phyloP scores from a whole-genome alignment of 2,329 filamentous ascomycete genomes.

The Neopestalotiopsis rosae region DNA sequence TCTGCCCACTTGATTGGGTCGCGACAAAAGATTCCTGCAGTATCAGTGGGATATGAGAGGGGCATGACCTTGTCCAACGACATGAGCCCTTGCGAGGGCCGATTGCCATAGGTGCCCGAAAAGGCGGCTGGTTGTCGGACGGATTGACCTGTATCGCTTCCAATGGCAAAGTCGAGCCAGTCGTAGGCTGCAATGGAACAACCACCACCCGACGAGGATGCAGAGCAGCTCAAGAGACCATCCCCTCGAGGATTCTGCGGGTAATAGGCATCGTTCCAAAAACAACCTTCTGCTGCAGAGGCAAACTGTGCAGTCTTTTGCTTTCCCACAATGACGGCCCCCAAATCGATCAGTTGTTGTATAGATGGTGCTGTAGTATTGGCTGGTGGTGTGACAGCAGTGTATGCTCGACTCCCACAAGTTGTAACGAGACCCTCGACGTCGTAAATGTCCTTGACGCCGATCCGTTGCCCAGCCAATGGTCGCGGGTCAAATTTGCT shows the following conservation, averaged over 20 bases:
- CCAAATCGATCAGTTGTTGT: constrained; percentile 35
- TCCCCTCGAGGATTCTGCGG: constrained; percentile 28
- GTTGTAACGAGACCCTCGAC: constrained; percentile 40
- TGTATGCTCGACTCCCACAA: constrained; percentile 38
- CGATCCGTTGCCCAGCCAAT: constrained; percentile 38
- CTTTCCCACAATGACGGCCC: constrained; percentile 41
- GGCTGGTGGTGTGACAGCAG: constrained; percentile 28
- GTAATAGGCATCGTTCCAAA: constrained; percentile 30
- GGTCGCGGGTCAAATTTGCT: constrained; percentile 38
- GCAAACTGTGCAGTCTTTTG: constrained; percentile 41
- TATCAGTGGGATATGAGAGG: constrained; percentile 32
- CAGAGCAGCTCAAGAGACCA: constrained; percentile 31
- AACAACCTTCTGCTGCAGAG: constrained; percentile 30
- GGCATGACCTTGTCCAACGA: constrained; percentile 30
- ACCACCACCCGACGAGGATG: constrained; percentile 38
- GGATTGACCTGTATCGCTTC: constrained; percentile 36
- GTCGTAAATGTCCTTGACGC: constrained; percentile 42
- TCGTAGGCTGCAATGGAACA: constrained; percentile 41
- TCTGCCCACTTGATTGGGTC: constrained; percentile 35
- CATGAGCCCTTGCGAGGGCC: constrained; percentile 34
- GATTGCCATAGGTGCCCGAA: constrained; percentile 34
- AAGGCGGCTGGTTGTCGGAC: constrained; percentile 29
- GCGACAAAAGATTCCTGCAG: constrained; percentile 33
- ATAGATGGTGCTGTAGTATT: constrained; percentile 37
- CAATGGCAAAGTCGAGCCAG: constrained; percentile 45